Evolutionary conservation across 2,329 filamentous ascomycete species (phyloP).

Genomic region (Fusarium sacchari): DNA sequence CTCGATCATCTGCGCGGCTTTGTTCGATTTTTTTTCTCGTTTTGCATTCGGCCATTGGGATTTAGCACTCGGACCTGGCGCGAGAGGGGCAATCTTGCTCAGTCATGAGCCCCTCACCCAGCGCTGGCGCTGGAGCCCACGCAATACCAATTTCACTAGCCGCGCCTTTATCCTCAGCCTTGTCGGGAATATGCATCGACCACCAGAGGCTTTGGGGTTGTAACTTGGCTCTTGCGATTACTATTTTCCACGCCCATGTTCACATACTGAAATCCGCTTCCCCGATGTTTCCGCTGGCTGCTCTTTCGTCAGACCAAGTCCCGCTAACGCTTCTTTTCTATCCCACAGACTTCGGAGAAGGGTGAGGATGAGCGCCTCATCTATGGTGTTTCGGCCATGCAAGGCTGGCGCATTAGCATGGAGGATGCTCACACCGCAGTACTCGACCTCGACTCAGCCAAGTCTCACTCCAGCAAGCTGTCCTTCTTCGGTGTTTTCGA

Average conservation of each 20-base stretch:
- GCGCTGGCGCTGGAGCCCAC: conserved; percentile 15
- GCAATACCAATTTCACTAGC: conserved; percentile 5
- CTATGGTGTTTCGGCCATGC: conserved; percentile 98
- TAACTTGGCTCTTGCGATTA: not conserved
- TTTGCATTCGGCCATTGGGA: conserved; percentile 21
- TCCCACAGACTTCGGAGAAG: conserved; percentile 79
- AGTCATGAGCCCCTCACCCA: conserved; percentile 40
- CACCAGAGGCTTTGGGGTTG: not conserved
- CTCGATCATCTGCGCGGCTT: conserved; percentile 1
- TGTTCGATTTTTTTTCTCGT: not conserved
- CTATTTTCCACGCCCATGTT: not conserved
- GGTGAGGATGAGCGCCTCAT: conserved; percentile 93
- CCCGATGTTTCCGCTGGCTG: conserved; percentile 26
- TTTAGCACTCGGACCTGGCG: conserved; percentile 18
- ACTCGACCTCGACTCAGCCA: conserved; percentile 78
- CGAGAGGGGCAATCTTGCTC: conserved; percentile 36
- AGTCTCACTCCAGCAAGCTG: conserved; percentile 76
- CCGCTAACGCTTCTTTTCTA: conserved; percentile 41
- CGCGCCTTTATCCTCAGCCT: conserved; percentile 21
- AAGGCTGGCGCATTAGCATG: conserved; percentile 99
- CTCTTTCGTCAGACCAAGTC: conserved; percentile 20
- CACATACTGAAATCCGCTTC: conserved; percentile 18
- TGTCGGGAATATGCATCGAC: not conserved
- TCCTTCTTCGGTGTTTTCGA: conserved; percentile 99
- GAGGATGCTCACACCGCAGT: conserved; percentile 93